Percentiles rank a stretch among this genome's conserved stretches.
These are phyloP conservation scores for Cytospora mali DNA, from an alignment of 2,329 filamentous ascomycete species.

Conservation along the genomic window DNA sequence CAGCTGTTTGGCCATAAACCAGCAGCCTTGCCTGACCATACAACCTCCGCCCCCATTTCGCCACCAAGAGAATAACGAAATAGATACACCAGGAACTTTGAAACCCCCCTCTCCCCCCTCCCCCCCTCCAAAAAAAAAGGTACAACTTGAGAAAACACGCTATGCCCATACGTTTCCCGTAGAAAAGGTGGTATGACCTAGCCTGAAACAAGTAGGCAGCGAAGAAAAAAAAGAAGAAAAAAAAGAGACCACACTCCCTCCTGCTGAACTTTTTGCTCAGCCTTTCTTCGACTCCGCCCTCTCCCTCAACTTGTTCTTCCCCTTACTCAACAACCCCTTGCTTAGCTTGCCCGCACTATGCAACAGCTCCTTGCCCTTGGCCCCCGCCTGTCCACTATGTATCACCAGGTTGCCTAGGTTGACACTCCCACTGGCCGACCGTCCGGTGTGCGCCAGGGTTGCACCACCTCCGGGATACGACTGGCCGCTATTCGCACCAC, in stretches of 20 bases:
- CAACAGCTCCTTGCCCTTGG: slow-evolving; percentile 86
- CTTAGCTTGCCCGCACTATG: slow-evolving; percentile 86
- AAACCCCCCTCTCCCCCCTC: too few species aligned
- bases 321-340: slow-evolving; percentile 88
- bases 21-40: not conserved
- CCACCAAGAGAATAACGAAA: not conserved
- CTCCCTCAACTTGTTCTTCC: slow-evolving; percentile 78
- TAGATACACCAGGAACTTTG: not conserved
- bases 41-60: not conserved
- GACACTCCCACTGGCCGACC: slow-evolving; percentile 34
- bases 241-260: not conserved
- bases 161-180: not conserved
- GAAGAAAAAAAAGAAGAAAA: not conserved
- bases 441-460: not conserved
- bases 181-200: not conserved
- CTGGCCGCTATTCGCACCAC: not conserved
- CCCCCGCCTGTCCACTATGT: slow-evolving; percentile 67
- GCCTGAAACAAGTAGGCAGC: not conserved
- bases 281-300: slow-evolving; percentile 33
- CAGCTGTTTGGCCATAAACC: too few species aligned
- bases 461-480: slow-evolving; percentile 6
- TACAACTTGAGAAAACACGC: not conserved
- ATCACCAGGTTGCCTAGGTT: slow-evolving; percentile 49
- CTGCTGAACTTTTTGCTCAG: not conserved
- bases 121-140: not conserved